Base-by-base conservation (phyloP, 2,329 filamentous ascomycete species). In the Diaporthe capsici region DNA sequence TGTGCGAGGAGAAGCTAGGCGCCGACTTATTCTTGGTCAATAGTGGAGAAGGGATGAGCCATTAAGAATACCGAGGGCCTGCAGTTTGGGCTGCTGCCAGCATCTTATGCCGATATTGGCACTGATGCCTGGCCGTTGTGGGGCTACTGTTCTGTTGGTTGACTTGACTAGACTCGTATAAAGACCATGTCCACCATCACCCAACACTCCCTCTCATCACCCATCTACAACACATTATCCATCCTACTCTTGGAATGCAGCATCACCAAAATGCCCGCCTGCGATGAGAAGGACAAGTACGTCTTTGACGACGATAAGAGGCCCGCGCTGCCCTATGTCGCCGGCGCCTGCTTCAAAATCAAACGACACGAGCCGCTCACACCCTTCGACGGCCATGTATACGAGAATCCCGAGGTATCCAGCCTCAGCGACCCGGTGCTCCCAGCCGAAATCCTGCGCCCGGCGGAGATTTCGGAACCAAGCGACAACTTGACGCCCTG, bases 311-410 rank as follows among this genome's bases (percentile, higher is more conserved):
- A 67, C 42, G 10, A 12, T 10, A 67, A 67, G 25, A 20, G 42
- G 17, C 61, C 61, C 44, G 25, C 25, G n/a, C 60, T 65, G 39
- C 60, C 60, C 15, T 65, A 65, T 25, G 42, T 65, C 37, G 39
- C 15, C n/a, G 39, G 25, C 39, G 60, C 39, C n/a, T 65, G 60
- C 39, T 47, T 47, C 39, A 7, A 65, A 25, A 65, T 65, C 60
- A 28, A 22, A 65, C 60, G 25, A 44, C 60, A 65, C 60, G 12
- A 47, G 60, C 60, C 15, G 15, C 60, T 65, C 25, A 65, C 39
- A 65, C 60, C 60, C 39, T 65, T 65, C 60, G 60, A 47, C 17
- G 6, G 12, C 60, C 17, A 47, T 47, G 13, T 31, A 31, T 65
- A 65, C 60, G 6, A 65, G 25, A 1, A 0, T 42, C 60, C 60